These are phyloP conservation scores for Neophaeococcomyces aloes DNA, from an alignment of 2,329 filamentous ascomycete species.

Conservation along the genomic window DNA sequence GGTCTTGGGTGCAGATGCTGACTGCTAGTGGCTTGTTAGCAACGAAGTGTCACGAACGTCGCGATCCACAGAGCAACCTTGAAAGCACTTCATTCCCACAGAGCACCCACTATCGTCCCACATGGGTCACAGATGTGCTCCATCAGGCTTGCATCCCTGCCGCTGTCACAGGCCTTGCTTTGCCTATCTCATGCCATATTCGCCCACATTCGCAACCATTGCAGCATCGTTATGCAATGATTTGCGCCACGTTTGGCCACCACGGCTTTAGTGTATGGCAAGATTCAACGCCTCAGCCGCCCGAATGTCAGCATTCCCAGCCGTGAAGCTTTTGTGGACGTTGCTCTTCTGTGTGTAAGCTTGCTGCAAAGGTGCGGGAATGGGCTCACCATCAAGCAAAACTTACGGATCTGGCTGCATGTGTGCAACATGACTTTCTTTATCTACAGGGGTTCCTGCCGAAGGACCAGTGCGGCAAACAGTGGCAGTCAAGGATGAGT, in stretches of 20 bases:
- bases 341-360: too few species aligned
- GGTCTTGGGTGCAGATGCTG: background rate
- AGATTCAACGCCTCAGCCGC: constrained; percentile 1
- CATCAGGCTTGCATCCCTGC: constrained; percentile 1
- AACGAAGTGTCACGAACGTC: constrained; percentile 7
- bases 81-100: background rate
- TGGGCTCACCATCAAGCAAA: too few species aligned
- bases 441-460: background rate
- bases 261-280: too few species aligned
- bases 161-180: constrained; percentile 1
- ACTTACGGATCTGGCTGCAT: too few species aligned
- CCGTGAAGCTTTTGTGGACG: background rate
- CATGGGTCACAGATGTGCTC: background rate
- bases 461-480: background rate
- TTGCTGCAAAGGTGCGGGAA: too few species aligned
- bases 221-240: background rate
- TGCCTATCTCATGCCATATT: constrained; percentile 3
- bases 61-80: constrained; percentile 3
- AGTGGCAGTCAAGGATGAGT: background rate
- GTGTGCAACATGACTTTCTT: background rate
- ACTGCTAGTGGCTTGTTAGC: constrained; percentile 5
- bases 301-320: constrained; percentile 1
- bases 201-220: constrained; percentile 5
- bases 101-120: constrained; percentile 1
- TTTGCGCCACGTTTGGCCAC: constrained; percentile 2